Evolutionary conservation across 2,329 filamentous ascomycete species (phyloP).

Genomic region (Ophiostoma himal-ulmi): DNA sequence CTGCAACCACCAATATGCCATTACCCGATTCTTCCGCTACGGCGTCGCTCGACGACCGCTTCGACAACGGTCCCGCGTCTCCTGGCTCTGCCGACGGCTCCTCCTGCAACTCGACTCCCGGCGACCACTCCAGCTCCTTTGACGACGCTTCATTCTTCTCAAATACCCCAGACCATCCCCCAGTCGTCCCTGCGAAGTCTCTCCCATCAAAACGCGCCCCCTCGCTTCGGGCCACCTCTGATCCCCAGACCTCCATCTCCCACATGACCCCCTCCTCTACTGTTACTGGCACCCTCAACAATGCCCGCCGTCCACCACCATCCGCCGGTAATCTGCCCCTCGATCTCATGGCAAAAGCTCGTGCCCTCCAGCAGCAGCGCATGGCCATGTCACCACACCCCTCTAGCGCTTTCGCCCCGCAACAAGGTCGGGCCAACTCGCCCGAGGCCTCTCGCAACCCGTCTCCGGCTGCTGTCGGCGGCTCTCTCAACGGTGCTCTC

Average conservation of each 20-base stretch:
- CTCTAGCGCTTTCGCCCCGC: constrained; percentile 23
- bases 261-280: constrained; percentile 79
- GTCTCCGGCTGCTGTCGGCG: neutral
- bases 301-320: constrained; percentile 49
- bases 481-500: constrained; percentile 13
- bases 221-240: constrained; percentile 55
- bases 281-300: constrained; percentile 69
- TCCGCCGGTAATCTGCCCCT: constrained; percentile 37
- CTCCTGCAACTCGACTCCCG: constrained; percentile 45
- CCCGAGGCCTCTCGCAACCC: constrained; percentile 29
- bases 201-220: constrained; percentile 35
- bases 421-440: constrained; percentile 29
- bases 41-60: constrained; percentile 43
- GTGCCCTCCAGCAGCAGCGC: constrained; percentile 35
- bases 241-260: constrained; percentile 44
- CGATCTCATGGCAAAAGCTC: constrained; percentile 39
- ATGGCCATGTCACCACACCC: constrained; percentile 31
- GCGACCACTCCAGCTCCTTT: constrained; percentile 36
- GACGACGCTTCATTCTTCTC: constrained; percentile 28
- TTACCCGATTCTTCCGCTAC: constrained; percentile 36
- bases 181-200: neutral
- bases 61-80: constrained; percentile 38
- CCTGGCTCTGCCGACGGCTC: constrained; percentile 41
- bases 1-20: constrained; percentile 27
- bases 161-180: neutral